Percentiles rank a stretch among this genome's conserved stretches.
phyloP scores from a whole-genome alignment of 192 early-diverging fungal species.

The Coemansia sp. region DNA sequence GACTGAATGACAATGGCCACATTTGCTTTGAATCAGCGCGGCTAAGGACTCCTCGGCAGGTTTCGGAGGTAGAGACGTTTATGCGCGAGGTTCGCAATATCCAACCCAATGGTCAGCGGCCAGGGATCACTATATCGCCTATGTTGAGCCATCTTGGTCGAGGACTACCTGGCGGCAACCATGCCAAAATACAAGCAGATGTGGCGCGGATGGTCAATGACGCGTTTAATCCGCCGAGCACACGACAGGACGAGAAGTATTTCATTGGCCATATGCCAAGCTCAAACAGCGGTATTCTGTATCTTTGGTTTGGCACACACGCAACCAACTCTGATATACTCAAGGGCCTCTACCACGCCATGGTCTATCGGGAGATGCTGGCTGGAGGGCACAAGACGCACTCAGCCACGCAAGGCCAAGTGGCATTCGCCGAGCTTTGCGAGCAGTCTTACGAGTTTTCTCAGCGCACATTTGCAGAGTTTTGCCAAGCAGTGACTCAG shows the following conservation, averaged over 20 bases:
- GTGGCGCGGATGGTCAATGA: slow-evolving; percentile 23
- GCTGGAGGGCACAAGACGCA: neutral
- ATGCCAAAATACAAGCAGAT: neutral
- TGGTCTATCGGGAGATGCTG: slow-evolving; percentile 21
- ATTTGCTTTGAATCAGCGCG: slow-evolving; percentile 17
- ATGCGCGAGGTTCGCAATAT: slow-evolving; percentile 35
- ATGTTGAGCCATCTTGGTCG: slow-evolving; percentile 12
- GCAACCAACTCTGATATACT: slow-evolving; percentile 31
- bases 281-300: slow-evolving; percentile 15
- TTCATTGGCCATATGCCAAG: slow-evolving; percentile 33
- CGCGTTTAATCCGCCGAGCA: slow-evolving; percentile 19
- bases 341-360: slow-evolving; percentile 36
- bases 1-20: neutral
- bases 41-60: slow-evolving; percentile 40
- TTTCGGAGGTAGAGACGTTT: slow-evolving; percentile 35
- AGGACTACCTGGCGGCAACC: neutral
- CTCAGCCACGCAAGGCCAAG: neutral
- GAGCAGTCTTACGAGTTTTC: slow-evolving; percentile 30
- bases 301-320: slow-evolving; percentile 32
- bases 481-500: slow-evolving; percentile 15
- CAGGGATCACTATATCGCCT: slow-evolving; percentile 32
- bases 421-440: neutral
- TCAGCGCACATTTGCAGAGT: slow-evolving; percentile 25
- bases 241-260: slow-evolving; percentile 17
- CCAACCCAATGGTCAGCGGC: slow-evolving; percentile 6